Percentiles rank a stretch among this genome's conserved stretches.
Evolutionary conservation across 2,329 filamentous ascomycete species (phyloP).

Genomic region (Cadophora sp.): DNA sequence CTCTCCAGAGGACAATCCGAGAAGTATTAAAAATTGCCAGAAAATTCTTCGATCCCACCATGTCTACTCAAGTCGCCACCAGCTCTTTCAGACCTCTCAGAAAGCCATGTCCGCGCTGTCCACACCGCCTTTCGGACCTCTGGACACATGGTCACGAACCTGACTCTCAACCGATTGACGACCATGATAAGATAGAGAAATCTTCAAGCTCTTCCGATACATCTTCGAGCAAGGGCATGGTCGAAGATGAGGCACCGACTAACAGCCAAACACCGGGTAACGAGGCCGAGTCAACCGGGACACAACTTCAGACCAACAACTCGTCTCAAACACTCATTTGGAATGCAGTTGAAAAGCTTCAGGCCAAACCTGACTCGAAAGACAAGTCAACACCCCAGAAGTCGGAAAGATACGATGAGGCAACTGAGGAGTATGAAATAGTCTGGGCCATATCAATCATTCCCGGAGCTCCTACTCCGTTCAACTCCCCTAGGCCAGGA

Average conservation of each 20-base stretch:
- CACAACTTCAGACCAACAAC: neutral
- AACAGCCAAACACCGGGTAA: neutral
- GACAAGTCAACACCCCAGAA: neutral
- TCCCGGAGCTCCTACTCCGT: neutral
- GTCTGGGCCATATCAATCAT: neutral
- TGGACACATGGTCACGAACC: neutral
- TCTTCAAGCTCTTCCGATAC: neutral
- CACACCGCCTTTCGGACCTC: slow-evolving; percentile 26
- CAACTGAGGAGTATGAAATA: neutral
- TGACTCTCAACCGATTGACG: neutral
- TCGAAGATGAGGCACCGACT: rapidly evolving
- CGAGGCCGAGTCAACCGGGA: neutral
- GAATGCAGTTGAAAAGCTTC: neutral
- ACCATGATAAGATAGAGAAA: neutral
- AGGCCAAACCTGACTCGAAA: neutral
- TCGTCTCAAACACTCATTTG: neutral
- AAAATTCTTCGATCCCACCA: neutral
- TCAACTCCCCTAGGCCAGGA: neutral
- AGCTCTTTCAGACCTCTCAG: neutral
- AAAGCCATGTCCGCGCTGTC: slow-evolving; percentile 18
- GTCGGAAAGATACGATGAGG: too few species aligned
- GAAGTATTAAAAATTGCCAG: too few species aligned
- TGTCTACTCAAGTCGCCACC: neutral
- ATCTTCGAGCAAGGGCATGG: too few species aligned
- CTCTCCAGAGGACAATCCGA: neutral